Base-by-base conservation (phyloP, 1,284 basidiomycete species). In the Serendipita sp. region DNA sequence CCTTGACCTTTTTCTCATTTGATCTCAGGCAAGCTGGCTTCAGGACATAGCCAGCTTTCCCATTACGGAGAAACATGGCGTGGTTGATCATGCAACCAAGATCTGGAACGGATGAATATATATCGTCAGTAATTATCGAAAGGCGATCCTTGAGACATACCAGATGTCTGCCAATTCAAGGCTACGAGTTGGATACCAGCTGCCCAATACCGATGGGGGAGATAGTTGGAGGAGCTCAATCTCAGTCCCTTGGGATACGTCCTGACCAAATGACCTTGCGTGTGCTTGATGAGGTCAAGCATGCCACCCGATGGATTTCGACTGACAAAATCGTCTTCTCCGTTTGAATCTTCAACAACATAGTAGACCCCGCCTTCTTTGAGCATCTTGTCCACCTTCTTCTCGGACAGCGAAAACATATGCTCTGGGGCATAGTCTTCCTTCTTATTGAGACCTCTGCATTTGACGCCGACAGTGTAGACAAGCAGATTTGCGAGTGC, bases 141-240 rank as follows among this genome's bases (percentile, higher is more conserved):
- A 29, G 55, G 5, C 38, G 5, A 41, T 41, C 13, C 13, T 41
- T 41, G 60, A 38, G 0, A 73, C 81, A 63, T 67, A 92, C 91
- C 92, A 68, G 87, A 87, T 0, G 93, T 99, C 74, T 99, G 96
- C 91, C 93, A 98, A 72, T 99, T 99, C 65, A 99, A 80, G 3
- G 96, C 93, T 0, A 96, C 93, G n/a, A 99, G 74, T 73, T 99
- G 95, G 15, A 86, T 85, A 0, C 95, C 95, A 0, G 85, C 84
- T 0, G 84, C 82, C 95, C 95, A 99, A 72, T 85, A 93, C 43
- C 87, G 81, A 73, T 91, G 84, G 2, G 95, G 95, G 67, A 89
- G 81, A 71, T 88, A 98, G 72, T 99, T 99, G 26, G 87, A 87
- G 65, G 88, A 92, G 66, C 80, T 85, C 53, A 96, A 77, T 61